Base-by-base conservation (phyloP, 495 filamentous ascomycete species). In the Aspergillus nidulans region DNA sequence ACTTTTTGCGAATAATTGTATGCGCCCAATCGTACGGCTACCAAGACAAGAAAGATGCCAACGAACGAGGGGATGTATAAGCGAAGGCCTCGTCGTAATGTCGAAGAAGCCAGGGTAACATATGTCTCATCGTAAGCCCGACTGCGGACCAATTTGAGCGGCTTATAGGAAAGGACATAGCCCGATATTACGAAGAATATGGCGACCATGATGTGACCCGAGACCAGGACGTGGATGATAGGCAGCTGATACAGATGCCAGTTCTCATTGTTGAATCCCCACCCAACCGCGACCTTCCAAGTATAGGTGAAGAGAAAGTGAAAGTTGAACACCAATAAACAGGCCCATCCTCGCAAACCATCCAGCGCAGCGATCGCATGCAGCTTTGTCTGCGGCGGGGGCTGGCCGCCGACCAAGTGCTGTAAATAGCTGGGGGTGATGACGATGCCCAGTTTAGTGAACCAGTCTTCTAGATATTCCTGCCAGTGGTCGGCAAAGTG, bases 131-230 rank as follows among this genome's bases (percentile, higher is more conserved):
- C 77, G 59, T 69, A 81, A 32, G 79, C 71, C 34, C 78, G 76
- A 25, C 68, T 71, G 48, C 81, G 83, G 38, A 84, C 78, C n/a
- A 73, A 68, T 55, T 79, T 79, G 30, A 89, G 63, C 0, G 86
- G 81, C 55, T 86, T 85, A 56, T 82, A 80, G 13, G 84, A 84
- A 8, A 89, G 72, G 1, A 84, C 84, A 56, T 85, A 86, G 56
- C 86, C 85, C 6, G 84, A 87, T 40, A 89, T 83, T 52, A 88
- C 81, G 69, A 88, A 88, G 74, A 89, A 89, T 43, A 88, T 81
- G 63, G 83, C 79, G 9, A 89, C 85, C 85, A 87, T 86, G 45
- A 86, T 82, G 47, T 82, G 79, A 26, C 84, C 85, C 6, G 81
- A 82, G 63, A 81, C 83, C 10, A 88, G 58, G 52, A 88, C 68